phyloP scores from a whole-genome alignment of 805 yeast genomes.

The Tetrapisispora nanseiensis region DNA sequence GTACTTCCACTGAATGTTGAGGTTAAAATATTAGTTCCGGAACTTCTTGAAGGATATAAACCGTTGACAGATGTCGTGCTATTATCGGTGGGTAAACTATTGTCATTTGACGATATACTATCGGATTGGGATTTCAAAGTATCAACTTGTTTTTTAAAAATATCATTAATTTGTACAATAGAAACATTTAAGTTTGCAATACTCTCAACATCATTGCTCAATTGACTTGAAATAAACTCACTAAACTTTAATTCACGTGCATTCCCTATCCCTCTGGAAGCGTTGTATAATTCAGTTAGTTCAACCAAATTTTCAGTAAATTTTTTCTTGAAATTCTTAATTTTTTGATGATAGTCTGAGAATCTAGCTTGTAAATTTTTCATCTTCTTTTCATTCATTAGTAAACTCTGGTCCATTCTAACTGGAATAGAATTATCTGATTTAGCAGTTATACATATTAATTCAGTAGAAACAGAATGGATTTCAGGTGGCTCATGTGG shows the following conservation, averaged over 20 bases:
- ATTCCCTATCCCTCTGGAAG: constrained; percentile 9
- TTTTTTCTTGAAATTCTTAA: constrained; percentile 8
- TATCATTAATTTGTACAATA: constrained; percentile 14
- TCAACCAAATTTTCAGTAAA: constrained; percentile 16
- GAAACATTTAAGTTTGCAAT: constrained; percentile 19
- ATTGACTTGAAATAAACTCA: constrained; percentile 21
- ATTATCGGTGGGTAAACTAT: background rate
- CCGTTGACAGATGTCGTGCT: background rate
- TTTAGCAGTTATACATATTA: constrained; percentile 28
- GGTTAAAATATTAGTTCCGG: background rate
- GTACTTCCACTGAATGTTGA: constrained; percentile 10
- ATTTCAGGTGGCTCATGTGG: constrained; percentile 27
- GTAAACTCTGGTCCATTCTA: constrained; percentile 29
- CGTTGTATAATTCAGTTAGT: constrained; percentile 22
- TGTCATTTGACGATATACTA: background rate
- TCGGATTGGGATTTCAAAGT: constrained; percentile 10
- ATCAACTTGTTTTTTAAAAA: constrained; percentile 25
- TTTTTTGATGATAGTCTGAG: constrained; percentile 7
- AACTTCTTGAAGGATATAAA: constrained; percentile 2
- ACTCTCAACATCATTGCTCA: constrained; percentile 26
- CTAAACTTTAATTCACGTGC: constrained; percentile 22
- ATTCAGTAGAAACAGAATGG: constrained; percentile 22
- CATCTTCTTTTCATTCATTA: constrained; percentile 19
- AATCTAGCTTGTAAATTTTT: constrained; percentile 20
- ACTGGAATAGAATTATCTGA: constrained; percentile 35